Conservation (phyloP, 495 filamentous ascomycete genomes). For the Aspergillus mulundensis region DNA sequence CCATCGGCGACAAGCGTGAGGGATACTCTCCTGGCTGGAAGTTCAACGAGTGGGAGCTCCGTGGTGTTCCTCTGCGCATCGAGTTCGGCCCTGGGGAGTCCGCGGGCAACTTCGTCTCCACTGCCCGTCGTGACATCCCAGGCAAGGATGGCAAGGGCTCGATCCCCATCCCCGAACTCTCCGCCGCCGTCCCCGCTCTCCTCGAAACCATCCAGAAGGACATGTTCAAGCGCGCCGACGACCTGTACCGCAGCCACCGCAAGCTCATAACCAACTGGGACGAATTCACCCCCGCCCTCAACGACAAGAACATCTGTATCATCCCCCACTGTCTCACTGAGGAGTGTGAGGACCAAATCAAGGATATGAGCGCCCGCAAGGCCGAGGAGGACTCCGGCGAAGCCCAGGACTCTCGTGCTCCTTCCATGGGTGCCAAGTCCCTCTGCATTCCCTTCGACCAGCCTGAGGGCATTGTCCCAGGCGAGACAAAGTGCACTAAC, state of each 20-base stretch:
- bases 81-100: conserved; percentile 95
- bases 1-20: conserved; percentile 72
- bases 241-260: conserved; percentile 70
- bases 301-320: conserved; percentile 84
- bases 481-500: conserved; percentile 84
- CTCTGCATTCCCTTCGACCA: conserved; percentile 98
- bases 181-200: conserved; percentile 65
- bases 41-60: conserved; percentile 96
- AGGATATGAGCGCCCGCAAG: conserved; percentile 76
- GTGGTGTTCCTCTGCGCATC: conserved; percentile 86
- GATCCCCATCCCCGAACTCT: conserved; percentile 67
- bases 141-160: conserved; percentile 65
- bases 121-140: conserved; percentile 76
- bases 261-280: conserved; percentile 81
- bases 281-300: conserved; percentile 79
- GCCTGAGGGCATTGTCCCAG: conserved; percentile 71
- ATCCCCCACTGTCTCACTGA: conserved; percentile 80
- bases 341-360: conserved; percentile 89
- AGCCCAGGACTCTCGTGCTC: conserved; percentile 73
- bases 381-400: conserved; percentile 60
- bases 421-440: conserved; percentile 95
- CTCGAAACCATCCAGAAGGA: conserved; percentile 86
- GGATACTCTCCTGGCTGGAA: conserved; percentile 92
- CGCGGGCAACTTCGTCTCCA: conserved; percentile 75
- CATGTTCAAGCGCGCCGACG: conserved; percentile 78